These are phyloP conservation scores for Agrocybe praecox DNA, from an alignment of 768 basidiomycete species.

Conservation along the genomic window DNA sequence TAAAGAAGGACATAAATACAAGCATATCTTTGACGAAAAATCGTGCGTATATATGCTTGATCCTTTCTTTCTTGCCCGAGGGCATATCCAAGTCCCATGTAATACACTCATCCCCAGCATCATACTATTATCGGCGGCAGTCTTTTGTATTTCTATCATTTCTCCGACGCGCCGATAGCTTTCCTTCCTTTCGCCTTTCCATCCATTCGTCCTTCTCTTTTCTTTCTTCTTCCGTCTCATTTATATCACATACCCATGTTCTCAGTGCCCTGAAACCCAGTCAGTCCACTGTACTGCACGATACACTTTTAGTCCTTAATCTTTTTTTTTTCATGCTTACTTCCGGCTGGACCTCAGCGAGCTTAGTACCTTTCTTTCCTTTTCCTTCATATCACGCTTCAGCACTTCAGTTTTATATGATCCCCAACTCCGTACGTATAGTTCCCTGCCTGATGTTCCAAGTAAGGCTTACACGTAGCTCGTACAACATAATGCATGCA, in stretches of 20 bases:
- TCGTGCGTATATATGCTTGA: background rate
- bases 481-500: no score
- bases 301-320: background rate
- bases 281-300: background rate
- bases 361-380: background rate
- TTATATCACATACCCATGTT: background rate
- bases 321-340: background rate
- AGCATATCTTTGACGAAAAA: background rate
- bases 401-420: no score
- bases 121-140: no score
- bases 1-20: background rate
- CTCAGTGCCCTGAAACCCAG: background rate
- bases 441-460: no score
- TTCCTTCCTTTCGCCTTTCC: no score
- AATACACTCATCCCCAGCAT: background rate
- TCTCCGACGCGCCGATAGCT: no score
- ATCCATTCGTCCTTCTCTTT: no score
- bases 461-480: no score
- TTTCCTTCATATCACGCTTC: no score
- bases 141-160: no score
- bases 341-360: background rate
- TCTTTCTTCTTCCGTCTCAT: background rate
- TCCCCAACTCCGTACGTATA: no score
- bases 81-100: background rate
- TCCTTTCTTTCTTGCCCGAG: background rate